A percentile compares a stretch with the other conserved stretches of the same genome.
phyloP scores from a whole-genome alignment of 2,329 filamentous ascomycete species.

The Paraphoma sp. region DNA sequence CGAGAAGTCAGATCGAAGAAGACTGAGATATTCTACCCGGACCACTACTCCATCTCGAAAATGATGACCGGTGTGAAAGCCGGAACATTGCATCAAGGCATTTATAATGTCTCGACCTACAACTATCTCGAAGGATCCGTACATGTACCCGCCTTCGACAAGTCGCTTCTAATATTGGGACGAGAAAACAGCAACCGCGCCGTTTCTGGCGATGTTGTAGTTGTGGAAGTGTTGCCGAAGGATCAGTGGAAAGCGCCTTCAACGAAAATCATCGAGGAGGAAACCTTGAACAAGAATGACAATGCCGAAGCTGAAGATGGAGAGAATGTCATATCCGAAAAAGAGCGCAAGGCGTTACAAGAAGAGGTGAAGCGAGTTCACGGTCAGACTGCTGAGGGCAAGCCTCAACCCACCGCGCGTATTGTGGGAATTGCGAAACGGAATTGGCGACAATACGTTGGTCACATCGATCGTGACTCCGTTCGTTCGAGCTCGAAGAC shows the following conservation, averaged over 20 bases:
- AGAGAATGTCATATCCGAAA: slow-evolving; percentile 80
- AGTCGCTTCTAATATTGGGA: slow-evolving; percentile 84
- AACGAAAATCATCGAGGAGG: slow-evolving; percentile 94
- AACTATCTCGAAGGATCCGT: slow-evolving; percentile 97
- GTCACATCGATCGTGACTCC: slow-evolving; percentile 88
- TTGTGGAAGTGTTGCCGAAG: slow-evolving; percentile 89
- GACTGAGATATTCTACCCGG: slow-evolving; percentile 80
- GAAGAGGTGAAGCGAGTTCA: slow-evolving; percentile 91
- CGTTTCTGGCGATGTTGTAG: slow-evolving; percentile 89
- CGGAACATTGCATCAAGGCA: slow-evolving; percentile 88
- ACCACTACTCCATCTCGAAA: slow-evolving; percentile 87
- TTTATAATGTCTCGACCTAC: slow-evolving; percentile 96
- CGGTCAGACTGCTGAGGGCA: slow-evolving; percentile 74
- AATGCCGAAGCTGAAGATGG: slow-evolving; percentile 83
- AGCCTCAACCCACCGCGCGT: slow-evolving; percentile 86
- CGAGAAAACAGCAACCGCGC: slow-evolving; percentile 96
- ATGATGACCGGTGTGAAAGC: slow-evolving; percentile 93
- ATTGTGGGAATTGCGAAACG: slow-evolving; percentile 93
- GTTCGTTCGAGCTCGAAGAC: slow-evolving; percentile 75
- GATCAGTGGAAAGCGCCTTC: slow-evolving; percentile 98
- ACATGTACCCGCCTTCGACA: slow-evolving; percentile 87
- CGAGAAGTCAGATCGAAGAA: slow-evolving; percentile 70
- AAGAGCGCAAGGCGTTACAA: slow-evolving; percentile 84
- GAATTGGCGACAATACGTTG: slow-evolving; percentile 98
- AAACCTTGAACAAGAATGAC: slow-evolving; percentile 88